phyloP scores from a whole-genome alignment of 1,284 basidiomycete species.

The Melampsora abietis-canadensis region DNA sequence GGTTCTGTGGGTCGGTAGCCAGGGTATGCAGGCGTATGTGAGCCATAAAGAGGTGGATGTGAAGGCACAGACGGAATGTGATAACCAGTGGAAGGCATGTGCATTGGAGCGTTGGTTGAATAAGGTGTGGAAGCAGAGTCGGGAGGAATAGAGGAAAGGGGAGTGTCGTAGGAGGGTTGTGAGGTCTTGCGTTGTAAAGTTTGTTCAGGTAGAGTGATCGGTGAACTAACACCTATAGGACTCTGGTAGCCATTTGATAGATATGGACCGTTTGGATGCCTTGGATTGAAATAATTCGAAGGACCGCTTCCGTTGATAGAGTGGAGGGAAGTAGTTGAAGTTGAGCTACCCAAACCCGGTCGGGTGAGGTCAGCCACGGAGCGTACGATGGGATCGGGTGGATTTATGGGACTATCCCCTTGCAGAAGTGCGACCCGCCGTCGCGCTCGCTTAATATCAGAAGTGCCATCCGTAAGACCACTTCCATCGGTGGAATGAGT shows the following conservation, averaged over 20 bases:
- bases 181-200: slow-evolving; percentile 32
- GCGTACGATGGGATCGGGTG: slow-evolving; percentile 12
- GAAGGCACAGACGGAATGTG: slow-evolving; percentile 70
- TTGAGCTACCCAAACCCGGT: slow-evolving; percentile 2
- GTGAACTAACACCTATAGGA: slow-evolving; percentile 6
- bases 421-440: slow-evolving; percentile 28
- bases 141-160: slow-evolving; percentile 13
- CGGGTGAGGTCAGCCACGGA: slow-evolving; percentile 33
- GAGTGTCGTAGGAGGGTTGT: slow-evolving; percentile 31
- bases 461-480: slow-evolving; percentile 3
- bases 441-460: slow-evolving; percentile 38
- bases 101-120: slow-evolving; percentile 46
- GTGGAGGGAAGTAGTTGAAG: background rate
- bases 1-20: slow-evolving; percentile 9
- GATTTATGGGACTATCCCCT: background rate
- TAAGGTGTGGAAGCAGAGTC: slow-evolving; percentile 21
- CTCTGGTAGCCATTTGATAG: slow-evolving; percentile 22
- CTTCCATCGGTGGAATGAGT: slow-evolving; percentile 1
- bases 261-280: slow-evolving; percentile 39
- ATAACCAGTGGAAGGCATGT: slow-evolving; percentile 59
- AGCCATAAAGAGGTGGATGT: slow-evolving; percentile 65
- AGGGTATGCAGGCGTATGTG: slow-evolving; percentile 10
- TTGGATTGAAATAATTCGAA: slow-evolving; percentile 46
- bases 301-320: slow-evolving; percentile 28
- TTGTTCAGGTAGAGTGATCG: slow-evolving; percentile 31